Conservation (phyloP, 257 asterid genomes). For the Solanum boliviense region DNA sequence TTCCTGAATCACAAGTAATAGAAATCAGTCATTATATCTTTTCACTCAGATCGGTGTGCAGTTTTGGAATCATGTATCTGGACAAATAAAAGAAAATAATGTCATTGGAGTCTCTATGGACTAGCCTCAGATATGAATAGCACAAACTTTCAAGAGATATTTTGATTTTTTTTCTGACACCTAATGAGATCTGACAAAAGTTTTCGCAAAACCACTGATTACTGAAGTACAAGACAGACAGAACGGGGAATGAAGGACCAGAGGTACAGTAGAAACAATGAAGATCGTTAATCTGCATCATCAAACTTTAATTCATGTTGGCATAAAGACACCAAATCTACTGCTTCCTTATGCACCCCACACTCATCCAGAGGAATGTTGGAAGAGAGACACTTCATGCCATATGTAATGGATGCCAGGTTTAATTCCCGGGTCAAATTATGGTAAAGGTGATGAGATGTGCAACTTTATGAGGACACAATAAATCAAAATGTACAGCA, state of each 20-base stretch:
- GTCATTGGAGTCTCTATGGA: background rate
- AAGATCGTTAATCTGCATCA: background rate
- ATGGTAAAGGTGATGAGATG: background rate
- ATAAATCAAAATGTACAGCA: background rate
- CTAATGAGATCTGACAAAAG: background rate
- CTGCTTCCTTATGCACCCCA: background rate
- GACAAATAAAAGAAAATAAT: background rate
- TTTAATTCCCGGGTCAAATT: background rate
- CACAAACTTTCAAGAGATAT: background rate
- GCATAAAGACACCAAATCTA: background rate
- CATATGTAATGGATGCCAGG: background rate
- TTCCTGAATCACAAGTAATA: constrained; percentile 45
- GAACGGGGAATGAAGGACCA: background rate
- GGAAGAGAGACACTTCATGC: background rate
- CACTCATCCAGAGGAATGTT: background rate
- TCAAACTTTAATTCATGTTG: background rate
- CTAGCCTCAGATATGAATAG: background rate
- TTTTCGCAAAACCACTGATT: background rate
- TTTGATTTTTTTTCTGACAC: background rate
- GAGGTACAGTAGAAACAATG: background rate
- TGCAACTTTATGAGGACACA: background rate
- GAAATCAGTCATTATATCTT: background rate
- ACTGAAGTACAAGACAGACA: background rate
- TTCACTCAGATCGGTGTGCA: background rate
- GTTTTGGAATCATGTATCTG: background rate